Conservation (phyloP, 257 asterid species). For the Cynanchum wilfordii region DNA sequence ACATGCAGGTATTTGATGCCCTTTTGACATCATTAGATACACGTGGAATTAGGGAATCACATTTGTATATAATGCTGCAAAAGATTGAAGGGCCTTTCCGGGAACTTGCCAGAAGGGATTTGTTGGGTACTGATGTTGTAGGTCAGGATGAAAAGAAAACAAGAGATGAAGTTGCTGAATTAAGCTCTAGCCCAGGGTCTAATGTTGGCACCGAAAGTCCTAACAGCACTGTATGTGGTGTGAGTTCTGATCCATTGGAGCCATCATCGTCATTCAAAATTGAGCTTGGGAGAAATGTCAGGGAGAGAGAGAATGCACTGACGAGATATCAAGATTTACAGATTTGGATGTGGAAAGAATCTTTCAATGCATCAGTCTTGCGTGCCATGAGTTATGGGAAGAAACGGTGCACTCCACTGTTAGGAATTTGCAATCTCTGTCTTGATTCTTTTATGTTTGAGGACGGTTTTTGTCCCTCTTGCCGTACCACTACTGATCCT, state of each 20-base stretch:
- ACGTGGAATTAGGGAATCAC: slow-evolving; percentile 94
- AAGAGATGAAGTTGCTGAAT: slow-evolving; percentile 39
- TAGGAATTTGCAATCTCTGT: slow-evolving; percentile 65
- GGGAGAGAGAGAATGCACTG: slow-evolving; percentile 44
- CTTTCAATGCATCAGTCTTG: slow-evolving; percentile 47
- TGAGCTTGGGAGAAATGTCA: slow-evolving; percentile 57
- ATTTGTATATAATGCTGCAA: slow-evolving; percentile 85
- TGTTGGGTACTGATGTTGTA: slow-evolving; percentile 17
- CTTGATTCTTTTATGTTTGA: slow-evolving; percentile 38
- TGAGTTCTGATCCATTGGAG: slow-evolving; percentile 43
- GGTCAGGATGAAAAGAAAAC: slow-evolving; percentile 18
- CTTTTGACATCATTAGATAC: slow-evolving; percentile 72
- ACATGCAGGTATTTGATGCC: slow-evolving; percentile 76
- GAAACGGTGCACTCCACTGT: slow-evolving; percentile 50
- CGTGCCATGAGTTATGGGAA: slow-evolving; percentile 51
- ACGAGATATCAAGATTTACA: slow-evolving; percentile 64
- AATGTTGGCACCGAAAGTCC: slow-evolving; percentile 49
- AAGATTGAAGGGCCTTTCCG: slow-evolving; percentile 75
- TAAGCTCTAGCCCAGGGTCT: slow-evolving; percentile 29
- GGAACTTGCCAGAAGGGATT: slow-evolving; percentile 45
- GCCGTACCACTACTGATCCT: slow-evolving; percentile 29
- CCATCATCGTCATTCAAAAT: slow-evolving; percentile 65
- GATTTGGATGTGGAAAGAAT: slow-evolving; percentile 86
- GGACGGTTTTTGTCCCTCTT: slow-evolving; percentile 45
- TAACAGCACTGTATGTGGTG: slow-evolving; percentile 44